Base-by-base conservation (phyloP, 2,329 filamentous ascomycete genomes). In the Colletotrichum cereale region DNA sequence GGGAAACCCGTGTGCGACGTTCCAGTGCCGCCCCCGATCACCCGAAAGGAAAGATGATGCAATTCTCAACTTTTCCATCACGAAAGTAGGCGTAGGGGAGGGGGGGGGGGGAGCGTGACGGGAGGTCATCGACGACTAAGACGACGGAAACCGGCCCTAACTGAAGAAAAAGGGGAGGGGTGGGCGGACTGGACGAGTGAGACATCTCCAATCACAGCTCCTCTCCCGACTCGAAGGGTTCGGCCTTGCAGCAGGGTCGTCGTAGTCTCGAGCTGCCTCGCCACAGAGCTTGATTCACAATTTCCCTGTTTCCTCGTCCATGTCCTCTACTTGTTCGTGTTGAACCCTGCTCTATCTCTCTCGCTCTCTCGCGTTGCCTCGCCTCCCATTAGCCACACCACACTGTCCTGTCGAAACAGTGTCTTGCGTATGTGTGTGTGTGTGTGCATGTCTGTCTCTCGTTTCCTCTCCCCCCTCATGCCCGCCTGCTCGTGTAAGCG, bases 61-160 rank as follows among this genome's bases (percentile, higher is more conserved):
- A 36, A n/a, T 36, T 55, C 31, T 31, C 31, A 36, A 67, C 63
- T 71, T 62, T 71, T 57, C 63, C 56, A 67, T 71, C 48, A 62
- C 63, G 36, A 31, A 47, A 24, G 16, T 5, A 47, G 34, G 16
- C n/a, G n/a, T 12, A 31, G 2, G 7, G 12, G 24, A 16, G 26
- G 14, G 10, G 44, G n/a, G 47, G 24, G 24, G 24, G 48, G 18
- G 14, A 31, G n/a, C 44, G 44, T 47, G 44, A 47, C 44, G 44
- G 44, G 42, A 21, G 42, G 10, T 21, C 44, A 58, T n/a, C 18
- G 21, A 14, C n/a, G n/a, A 67, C 14, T 21, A 26, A 42, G 42
- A 34, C 29, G 31, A 34, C 52, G 11, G 18, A 48, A 36, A 12
- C 6, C 12, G 38, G 58, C 58, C 47, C 42, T 36, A 12, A 34